Base-by-base conservation (phyloP, 495 filamentous ascomycete species). In the Neurospora discreta region DNA sequence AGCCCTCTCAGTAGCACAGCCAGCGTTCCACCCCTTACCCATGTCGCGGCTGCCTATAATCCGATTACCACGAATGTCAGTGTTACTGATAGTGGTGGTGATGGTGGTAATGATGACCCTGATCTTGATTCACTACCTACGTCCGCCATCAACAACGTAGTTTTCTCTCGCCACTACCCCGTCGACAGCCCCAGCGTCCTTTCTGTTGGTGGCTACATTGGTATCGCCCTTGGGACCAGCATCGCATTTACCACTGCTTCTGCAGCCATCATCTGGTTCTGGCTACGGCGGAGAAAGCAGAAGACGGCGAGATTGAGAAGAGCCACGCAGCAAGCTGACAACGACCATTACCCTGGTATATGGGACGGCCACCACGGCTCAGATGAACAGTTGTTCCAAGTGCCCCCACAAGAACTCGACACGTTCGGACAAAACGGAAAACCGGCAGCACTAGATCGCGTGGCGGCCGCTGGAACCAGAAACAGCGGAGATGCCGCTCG, bases 71-170 rank as follows among this genome's bases (percentile, higher is more conserved):
- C 46, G 23, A 6, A 11, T 26, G 20, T 1, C 20, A 58, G 20
- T 5, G 8, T n/a, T 20, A 23, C 13, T 23, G 20, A 4, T 15
- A 7, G 5, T 15, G 44, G 3, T 52, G 43, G 43, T 52, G 11
- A 44, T n/a, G 46, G 11, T 30, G 44, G 44, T 52, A 11, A 44
- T 9, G 7, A 44, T 58, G 11, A 23, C 20, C 2, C 46, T 26
- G 46, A 58, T 10, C 71, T 72, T 38, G 74, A 39, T 16, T 52
- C 68, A 18, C 74, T 69, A 65, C 74, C 76, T 20, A 80, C 76
- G 1, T 77, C 76, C 3, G 78, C 78, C 43, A 73, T 79, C 15
- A 71, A 77, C 73, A 80, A 78, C 73, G 73, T 79, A 39, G 72
- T 78, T 15, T 79, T 74, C 73, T 74, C 77, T 26, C 78, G 77